Conservation (phyloP, 2,329 filamentous ascomycete species). For the Epichloe coenophiala region DNA sequence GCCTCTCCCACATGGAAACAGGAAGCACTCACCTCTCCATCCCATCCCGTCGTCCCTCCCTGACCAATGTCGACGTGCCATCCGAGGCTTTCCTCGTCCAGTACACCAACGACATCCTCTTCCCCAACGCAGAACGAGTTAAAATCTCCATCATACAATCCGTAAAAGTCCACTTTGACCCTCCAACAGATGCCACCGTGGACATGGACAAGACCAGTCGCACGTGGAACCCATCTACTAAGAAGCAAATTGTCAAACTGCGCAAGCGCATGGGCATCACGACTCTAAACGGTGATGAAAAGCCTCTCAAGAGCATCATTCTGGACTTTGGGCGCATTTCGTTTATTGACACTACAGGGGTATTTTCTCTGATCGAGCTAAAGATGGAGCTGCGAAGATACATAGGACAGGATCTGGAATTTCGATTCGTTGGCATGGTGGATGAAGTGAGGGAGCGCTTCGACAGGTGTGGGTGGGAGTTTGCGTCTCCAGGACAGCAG, state of each 20-base stretch:
- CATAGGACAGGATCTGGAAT: slow-evolving; percentile 29
- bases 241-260: slow-evolving; percentile 31
- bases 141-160: slow-evolving; percentile 36
- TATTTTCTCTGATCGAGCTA: slow-evolving; percentile 34
- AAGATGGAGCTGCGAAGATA: slow-evolving; percentile 34
- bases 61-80: slow-evolving; percentile 18
- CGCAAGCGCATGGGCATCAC: slow-evolving; percentile 24
- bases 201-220: slow-evolving; percentile 26
- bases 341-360: slow-evolving; percentile 39
- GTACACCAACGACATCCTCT: slow-evolving; percentile 45
- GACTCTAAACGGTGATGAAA: slow-evolving; percentile 17
- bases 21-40: slow-evolving; percentile 17
- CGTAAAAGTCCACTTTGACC: slow-evolving; percentile 26
- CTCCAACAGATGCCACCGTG: slow-evolving; percentile 27
- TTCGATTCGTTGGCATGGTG: slow-evolving; percentile 35
- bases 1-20: slow-evolving; percentile 16
- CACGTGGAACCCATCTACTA: slow-evolving; percentile 40
- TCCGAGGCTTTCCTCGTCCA: slow-evolving; percentile 41
- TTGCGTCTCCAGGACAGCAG: slow-evolving; percentile 17
- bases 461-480: slow-evolving; percentile 23
- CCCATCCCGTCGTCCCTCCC: slow-evolving; percentile 8
- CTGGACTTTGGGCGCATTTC: slow-evolving; percentile 38
- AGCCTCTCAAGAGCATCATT: slow-evolving; percentile 33
- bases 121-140: slow-evolving; percentile 43
- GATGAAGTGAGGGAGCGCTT: slow-evolving; percentile 27